A percentile compares a stretch with the other conserved stretches of the same genome.
Evolutionary conservation across 2,329 filamentous ascomycete species (phyloP).

Genomic region (Phymatotrichopsis omnivora): DNA sequence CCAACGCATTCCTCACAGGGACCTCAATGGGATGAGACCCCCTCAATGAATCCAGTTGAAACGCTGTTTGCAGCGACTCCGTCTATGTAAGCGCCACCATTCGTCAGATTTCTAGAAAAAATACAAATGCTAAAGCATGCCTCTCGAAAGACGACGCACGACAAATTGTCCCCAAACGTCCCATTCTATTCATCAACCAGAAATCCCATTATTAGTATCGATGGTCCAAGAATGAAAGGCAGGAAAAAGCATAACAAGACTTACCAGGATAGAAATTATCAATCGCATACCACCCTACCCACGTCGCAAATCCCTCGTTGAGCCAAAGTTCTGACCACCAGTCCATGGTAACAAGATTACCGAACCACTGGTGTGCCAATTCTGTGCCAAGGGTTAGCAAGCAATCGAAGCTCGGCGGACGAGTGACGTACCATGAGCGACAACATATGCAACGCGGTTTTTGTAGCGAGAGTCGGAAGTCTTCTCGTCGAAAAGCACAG

Average conservation of each 20-base stretch:
- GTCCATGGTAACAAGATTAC: conserved; percentile 91
- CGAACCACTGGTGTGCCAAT: conserved; percentile 92
- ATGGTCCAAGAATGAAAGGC: neutral
- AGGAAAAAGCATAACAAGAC: conserved; percentile 24
- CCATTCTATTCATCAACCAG: conserved; percentile 53
- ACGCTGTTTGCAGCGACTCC: conserved; percentile 86
- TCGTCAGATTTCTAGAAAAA: conserved; percentile 34
- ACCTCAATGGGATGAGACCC: conserved; percentile 95
- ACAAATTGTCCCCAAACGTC: conserved; percentile 97
- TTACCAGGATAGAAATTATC: conserved; percentile 75
- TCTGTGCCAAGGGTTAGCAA: conserved; percentile 40
- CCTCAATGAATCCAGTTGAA: conserved; percentile 78
- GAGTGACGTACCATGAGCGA: conserved; percentile 57
- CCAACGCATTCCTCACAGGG: conserved; percentile 81
- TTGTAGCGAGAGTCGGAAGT: conserved; percentile 83
- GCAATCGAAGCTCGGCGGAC: neutral
- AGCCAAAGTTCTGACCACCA: conserved; percentile 88
- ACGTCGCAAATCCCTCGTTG: conserved; percentile 63
- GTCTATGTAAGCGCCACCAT: conserved; percentile 47
- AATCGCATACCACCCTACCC: conserved; percentile 91
- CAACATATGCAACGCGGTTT: conserved; percentile 90
- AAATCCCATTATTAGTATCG: conserved; percentile 2
- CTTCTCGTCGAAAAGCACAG: conserved; percentile 90
- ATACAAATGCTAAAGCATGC: conserved; percentile 30
- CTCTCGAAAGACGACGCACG: conserved; percentile 48